Conservation (phyloP, 1,139 yeast species). For the Hyphopichia buzzinii region DNA sequence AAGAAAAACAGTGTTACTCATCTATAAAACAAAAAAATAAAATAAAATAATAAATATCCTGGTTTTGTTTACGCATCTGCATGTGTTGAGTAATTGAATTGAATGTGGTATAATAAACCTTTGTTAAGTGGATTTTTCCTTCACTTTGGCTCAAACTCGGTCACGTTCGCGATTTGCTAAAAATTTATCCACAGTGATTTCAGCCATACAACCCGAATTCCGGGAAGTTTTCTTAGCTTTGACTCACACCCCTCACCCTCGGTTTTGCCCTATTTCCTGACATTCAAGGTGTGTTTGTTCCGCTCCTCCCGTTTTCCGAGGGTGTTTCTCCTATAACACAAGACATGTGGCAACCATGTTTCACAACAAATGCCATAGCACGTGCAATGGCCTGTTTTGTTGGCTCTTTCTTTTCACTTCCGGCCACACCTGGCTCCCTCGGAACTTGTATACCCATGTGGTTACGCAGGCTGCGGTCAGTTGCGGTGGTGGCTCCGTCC, state of each 20-base stretch:
- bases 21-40: neutral
- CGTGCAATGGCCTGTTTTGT: neutral
- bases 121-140: neutral
- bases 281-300: neutral
- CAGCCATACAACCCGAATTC: no score
- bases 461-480: neutral
- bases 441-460: neutral
- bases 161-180: neutral
- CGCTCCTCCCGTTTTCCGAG: no score
- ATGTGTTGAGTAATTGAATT: neutral
- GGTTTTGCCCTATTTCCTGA: no score
- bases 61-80: neutral
- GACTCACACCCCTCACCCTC: no score
- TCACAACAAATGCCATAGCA: neutral
- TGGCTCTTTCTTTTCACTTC: no score
- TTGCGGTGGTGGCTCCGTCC: neutral
- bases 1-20: neutral
- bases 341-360: neutral
- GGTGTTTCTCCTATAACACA: no score
- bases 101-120: neutral
- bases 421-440: neutral
- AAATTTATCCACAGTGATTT: no score
- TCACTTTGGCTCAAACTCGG: neutral
- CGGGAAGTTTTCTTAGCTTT: no score
- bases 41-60: neutral